Base-by-base conservation (phyloP, 164 flowering plant species). In the Paratinospora sagittata region DNA sequence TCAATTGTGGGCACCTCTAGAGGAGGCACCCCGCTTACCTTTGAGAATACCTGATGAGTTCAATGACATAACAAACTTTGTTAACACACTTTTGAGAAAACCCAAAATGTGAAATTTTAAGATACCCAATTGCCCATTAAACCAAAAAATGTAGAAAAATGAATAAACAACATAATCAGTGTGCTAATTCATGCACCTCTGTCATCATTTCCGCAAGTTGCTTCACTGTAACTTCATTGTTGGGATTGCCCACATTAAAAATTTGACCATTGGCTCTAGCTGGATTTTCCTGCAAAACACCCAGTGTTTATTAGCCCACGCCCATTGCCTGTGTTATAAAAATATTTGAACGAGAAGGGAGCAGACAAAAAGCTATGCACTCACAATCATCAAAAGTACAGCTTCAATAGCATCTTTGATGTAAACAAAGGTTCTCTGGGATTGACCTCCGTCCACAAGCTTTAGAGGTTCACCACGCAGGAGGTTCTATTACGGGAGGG, bases 191-290 rank as follows among this genome's bases (percentile, higher is more conserved):
- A 63, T 68, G 75, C 66, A 88, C 97, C 90, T 90, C 78, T n/a
- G n/a, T 16, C 97, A 91, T 91, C 95, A 90, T 88, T 74, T 90
- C 95, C 70, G 92, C 97, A 74, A 91, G 92, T n/a, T 91, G 97
- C 81, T 87, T 82, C 26, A 91, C 95, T 27, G 95, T 91, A 55
- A 91, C 97, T 84, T 91, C 95, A 82, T 91, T 92, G 83, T 92
- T 69, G 8, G 97, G 97, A 76, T 90, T 92, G 73, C 97, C 96
- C 49, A 92, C 97, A 80, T 90, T 92, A 72, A 92, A 92, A 65
- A 92, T 89, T 0, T 90, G 96, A 39, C 93, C 93, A 81, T 87
- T 89, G 19, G 93, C 92, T 75, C 97, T 83, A 4, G 81, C 87
- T 16, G 97, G 96, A 74, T 92, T 92, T 88, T 89, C 97, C 97